Percentiles rank a stretch among this genome's conserved stretches.
These are phyloP conservation scores for Exophiala calicioides DNA, from an alignment of 2,329 filamentous ascomycete species.

Conservation along the genomic window DNA sequence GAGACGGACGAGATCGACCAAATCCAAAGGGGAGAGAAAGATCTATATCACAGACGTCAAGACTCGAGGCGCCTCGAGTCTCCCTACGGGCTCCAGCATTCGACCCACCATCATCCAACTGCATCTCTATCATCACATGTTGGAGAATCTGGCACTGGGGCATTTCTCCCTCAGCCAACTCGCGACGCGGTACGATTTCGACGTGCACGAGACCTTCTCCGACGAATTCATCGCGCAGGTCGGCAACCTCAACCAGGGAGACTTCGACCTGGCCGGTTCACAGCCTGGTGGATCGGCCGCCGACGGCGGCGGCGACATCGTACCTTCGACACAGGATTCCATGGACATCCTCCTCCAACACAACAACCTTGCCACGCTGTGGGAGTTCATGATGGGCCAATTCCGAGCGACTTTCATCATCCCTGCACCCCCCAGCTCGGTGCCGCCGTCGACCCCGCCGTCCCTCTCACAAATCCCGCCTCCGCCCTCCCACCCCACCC, in stretches of 20 bases:
- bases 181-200: conserved; percentile 70
- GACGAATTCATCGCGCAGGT: conserved; percentile 78
- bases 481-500: conserved; percentile 41
- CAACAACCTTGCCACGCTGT: conserved; percentile 61
- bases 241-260: conserved; percentile 66
- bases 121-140: conserved; percentile 82
- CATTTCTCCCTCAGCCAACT: conserved; percentile 69
- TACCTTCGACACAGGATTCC: conserved; percentile 40
- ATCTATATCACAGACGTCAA: conserved; percentile 89
- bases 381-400: conserved; percentile 64
- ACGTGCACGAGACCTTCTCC: conserved; percentile 67
- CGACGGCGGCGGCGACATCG: conserved; percentile 16
- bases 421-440: conserved; percentile 13
- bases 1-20: conserved; percentile 22
- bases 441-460: conserved; percentile 22
- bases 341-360: conserved; percentile 57
- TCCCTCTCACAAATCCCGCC: conserved; percentile 38
- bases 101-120: conserved; percentile 82
- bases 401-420: conserved; percentile 54
- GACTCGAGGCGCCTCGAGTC: conserved; percentile 66
- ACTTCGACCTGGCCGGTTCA: conserved; percentile 51
- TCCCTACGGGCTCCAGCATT: conserved; percentile 66
- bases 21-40: conserved; percentile 35
- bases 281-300: conserved; percentile 20
- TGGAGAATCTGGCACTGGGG: conserved; percentile 73